Base-by-base conservation (phyloP, 2,329 filamentous ascomycete genomes). In the Dothistroma septosporum region DNA sequence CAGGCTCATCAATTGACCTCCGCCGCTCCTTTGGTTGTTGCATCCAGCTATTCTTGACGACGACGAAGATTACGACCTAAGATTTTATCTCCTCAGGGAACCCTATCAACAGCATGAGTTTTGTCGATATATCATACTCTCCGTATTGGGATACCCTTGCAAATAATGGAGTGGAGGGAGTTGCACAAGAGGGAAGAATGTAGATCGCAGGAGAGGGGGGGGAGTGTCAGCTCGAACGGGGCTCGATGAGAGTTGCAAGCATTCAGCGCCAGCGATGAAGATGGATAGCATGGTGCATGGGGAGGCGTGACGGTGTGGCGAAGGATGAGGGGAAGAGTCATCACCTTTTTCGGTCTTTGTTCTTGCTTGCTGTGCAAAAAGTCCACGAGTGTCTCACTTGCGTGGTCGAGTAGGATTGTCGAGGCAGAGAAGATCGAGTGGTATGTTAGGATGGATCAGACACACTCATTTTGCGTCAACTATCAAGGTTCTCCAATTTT, bases 1-100 rank as follows among this genome's bases (percentile, higher is more conserved):
- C 24, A 28, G 24, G 3, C 2, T 6, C 24, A 28, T 28, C 24
- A 28, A 6, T 57, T 55, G 57, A 58, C 62, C 58, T 63, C 60
- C 63, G 56, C 52, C 62, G 55, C 63, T 64, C 56, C 58, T 63
- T 64, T 33, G 41, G 54, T 57, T 48, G 37, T 50, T 44, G 7
- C 41, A 44, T 44, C 47, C 53, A 62, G 46, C 35, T 28, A 58
- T 61, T 59, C 19, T 44, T 44, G 10, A n/a, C 9, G 11, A 72
- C 68, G 68, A 73, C 69, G 65, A 53, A 53, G 60, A 69, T 67
- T 64, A 72, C 67, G 67, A 72, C 66, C 68, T 60, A 73, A 73
- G 71, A 73, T 71, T 70, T 71, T 72, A 70, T 66, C 69, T 70
- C 69, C 72, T 71, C 70, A 72, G 69, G 72, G 71, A 70, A 71